Percentiles rank a stretch among this genome's conserved stretches.
Evolutionary conservation across 306 rosid species (phyloP).

Genomic region (Gynostemma pentaphyllum): DNA sequence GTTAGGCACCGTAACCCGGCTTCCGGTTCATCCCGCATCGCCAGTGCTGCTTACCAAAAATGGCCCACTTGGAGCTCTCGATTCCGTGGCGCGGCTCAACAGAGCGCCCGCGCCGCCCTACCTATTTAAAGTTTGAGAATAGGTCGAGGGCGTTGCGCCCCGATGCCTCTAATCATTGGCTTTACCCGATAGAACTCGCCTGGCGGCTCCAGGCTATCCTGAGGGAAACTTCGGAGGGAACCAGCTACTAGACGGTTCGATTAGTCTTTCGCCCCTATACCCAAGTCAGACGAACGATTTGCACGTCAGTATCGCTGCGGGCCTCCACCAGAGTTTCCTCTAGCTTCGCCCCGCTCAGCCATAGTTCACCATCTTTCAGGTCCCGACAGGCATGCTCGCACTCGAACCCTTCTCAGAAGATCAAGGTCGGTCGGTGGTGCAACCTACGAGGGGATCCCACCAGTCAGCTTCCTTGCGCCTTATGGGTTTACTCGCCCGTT

Average conservation of each 20-base stretch:
- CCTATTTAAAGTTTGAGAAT: too few species aligned
- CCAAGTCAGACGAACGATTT: constrained; percentile 13
- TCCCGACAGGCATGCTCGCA: constrained; percentile 23
- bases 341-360: constrained; percentile 26
- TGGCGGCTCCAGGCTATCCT: not conserved
- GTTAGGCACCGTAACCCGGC: too few species aligned
- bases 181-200: constrained; percentile 3
- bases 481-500: not conserved
- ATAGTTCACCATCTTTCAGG: constrained; percentile 21
- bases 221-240: not conserved
- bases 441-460: not conserved
- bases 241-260: constrained; percentile 8
- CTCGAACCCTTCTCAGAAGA: too few species aligned
- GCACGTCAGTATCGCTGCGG: constrained; percentile 23
- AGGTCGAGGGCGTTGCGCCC: too few species aligned
- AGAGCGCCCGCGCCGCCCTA: too few species aligned
- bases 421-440: too few species aligned
- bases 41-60: too few species aligned
- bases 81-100: too few species aligned
- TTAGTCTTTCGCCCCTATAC: constrained; percentile 12
- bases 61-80: too few species aligned
- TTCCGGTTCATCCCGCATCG: too few species aligned
- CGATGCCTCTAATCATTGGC: constrained; percentile 7
- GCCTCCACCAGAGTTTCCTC: constrained; percentile 31
- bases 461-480: not conserved